Conservation (phyloP, 805 yeast genomes). For the Peterozyma xylosa region DNA sequence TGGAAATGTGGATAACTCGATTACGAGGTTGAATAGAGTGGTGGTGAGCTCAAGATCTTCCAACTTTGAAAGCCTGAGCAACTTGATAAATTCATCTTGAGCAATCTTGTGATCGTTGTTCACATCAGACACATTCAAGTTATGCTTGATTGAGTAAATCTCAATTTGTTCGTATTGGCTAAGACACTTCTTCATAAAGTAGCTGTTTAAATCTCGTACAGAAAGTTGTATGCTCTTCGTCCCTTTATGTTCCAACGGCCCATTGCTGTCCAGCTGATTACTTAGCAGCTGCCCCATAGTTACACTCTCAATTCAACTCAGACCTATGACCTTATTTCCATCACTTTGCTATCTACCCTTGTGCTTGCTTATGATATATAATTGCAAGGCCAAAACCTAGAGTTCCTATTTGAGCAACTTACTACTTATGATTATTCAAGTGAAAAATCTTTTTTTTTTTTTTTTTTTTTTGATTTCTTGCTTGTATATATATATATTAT, state of each 20-base stretch:
- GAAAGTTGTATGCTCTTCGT: not conserved
- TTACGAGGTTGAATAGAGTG: slow-evolving; percentile 31
- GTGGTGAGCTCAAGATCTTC: slow-evolving; percentile 11
- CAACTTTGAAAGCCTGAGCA: slow-evolving; percentile 23
- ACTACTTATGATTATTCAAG: not conserved
- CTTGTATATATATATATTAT: not conserved
- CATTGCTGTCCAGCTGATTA: not conserved
- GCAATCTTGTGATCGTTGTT: slow-evolving; percentile 16
- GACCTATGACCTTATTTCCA: slow-evolving; percentile 9
- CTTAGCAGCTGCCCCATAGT: slow-evolving; percentile 7
- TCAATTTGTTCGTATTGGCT: slow-evolving; percentile 5
- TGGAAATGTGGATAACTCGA: slow-evolving; percentile 42
- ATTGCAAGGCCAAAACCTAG: not conserved
- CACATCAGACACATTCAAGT: slow-evolving; percentile 15
- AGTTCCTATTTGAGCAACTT: not conserved
- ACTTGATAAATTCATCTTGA: slow-evolving; percentile 17
- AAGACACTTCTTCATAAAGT: slow-evolving; percentile 5
- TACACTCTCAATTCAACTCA: slow-evolving; percentile 4
- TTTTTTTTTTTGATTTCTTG: not conserved
- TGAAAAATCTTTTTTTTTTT: not conserved
- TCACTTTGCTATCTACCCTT: not conserved
- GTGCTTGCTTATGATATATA: not conserved
- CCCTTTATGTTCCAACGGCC: not conserved
- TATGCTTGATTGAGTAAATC: slow-evolving; percentile 13
- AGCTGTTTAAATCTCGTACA: not conserved